Evolutionary conservation across 148 eudicot genomes (phyloP).

Genomic region (Limonium bicolor): DNA sequence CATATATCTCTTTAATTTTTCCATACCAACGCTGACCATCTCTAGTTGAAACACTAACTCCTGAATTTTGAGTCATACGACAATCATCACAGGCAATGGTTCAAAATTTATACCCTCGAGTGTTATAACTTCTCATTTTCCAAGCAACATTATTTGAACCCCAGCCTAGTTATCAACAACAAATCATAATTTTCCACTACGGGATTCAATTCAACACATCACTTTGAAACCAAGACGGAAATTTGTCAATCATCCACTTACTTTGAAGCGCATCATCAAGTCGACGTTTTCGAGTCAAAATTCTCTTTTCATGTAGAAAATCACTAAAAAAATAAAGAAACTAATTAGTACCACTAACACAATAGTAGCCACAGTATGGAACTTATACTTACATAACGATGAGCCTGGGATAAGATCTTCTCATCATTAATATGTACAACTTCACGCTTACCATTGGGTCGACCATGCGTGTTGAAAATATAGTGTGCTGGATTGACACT

Average conservation of each 20-base stretch:
- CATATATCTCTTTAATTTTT: no score
- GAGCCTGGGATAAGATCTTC: no score
- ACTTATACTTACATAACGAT: not conserved
- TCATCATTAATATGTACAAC: no score
- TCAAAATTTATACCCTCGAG: not conserved
- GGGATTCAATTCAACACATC: not conserved
- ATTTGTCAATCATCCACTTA: slow-evolving; percentile 3
- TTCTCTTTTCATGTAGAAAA: not conserved
- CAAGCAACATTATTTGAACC: not conserved
- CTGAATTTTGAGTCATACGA: slow-evolving; percentile 2
- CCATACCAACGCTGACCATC: slow-evolving; percentile 6
- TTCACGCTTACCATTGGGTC: no score
- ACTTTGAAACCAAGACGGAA: not conserved
- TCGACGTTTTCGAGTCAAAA: no score
- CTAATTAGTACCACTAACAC: not conserved
- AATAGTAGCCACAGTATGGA: not conserved
- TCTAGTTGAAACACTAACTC: slow-evolving; percentile 6
- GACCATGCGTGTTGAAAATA: not conserved
- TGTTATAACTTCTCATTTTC: no score
- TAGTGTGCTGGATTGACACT: not conserved
- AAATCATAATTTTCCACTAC: not conserved
- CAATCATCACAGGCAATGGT: not conserved
- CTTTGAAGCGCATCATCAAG: not conserved
- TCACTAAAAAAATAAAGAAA: not conserved
- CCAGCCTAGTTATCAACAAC: not conserved